Evolutionary conservation across 2,329 filamentous ascomycete species (phyloP).

Genomic region (Zymoseptoria passerinii): DNA sequence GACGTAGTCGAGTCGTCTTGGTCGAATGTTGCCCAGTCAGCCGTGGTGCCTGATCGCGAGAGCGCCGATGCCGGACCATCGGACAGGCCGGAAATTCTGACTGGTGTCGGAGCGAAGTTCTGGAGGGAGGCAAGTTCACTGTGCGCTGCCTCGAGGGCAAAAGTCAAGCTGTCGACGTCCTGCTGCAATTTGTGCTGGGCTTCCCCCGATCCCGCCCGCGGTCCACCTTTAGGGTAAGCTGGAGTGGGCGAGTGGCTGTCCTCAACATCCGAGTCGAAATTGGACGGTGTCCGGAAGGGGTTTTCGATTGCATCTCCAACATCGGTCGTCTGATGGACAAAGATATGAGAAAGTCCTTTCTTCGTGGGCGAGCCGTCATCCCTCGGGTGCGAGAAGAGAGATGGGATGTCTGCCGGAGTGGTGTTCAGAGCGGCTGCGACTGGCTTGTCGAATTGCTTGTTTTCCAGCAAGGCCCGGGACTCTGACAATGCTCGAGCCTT

Average conservation of each 20-base stretch:
- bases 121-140: slow-evolving; percentile 8
- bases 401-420: not conserved
- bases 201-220: slow-evolving; percentile 5
- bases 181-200: slow-evolving; percentile 7
- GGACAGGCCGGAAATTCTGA: not conserved
- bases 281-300: slow-evolving; percentile 12
- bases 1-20: not conserved
- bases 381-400: not conserved
- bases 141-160: slow-evolving; percentile 10
- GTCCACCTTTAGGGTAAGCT: slow-evolving; percentile 7
- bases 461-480: not conserved
- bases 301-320: not conserved
- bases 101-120: not conserved
- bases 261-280: slow-evolving; percentile 15
- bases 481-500: not conserved
- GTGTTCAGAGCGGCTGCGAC: not conserved
- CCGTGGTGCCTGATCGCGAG: not conserved
- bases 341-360: slow-evolving; percentile 15
- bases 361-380: slow-evolving; percentile 1
- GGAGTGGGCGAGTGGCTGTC: slow-evolving; percentile 7
- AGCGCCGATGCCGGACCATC: not conserved
- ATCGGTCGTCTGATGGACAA: slow-evolving; percentile 11
- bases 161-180: slow-evolving; percentile 11
- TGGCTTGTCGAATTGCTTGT: not conserved
- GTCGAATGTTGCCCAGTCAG: not conserved